Evolutionary conservation across 2,329 filamentous ascomycete genomes (phyloP).

Genomic region (Talaromyces rugulosus): DNA sequence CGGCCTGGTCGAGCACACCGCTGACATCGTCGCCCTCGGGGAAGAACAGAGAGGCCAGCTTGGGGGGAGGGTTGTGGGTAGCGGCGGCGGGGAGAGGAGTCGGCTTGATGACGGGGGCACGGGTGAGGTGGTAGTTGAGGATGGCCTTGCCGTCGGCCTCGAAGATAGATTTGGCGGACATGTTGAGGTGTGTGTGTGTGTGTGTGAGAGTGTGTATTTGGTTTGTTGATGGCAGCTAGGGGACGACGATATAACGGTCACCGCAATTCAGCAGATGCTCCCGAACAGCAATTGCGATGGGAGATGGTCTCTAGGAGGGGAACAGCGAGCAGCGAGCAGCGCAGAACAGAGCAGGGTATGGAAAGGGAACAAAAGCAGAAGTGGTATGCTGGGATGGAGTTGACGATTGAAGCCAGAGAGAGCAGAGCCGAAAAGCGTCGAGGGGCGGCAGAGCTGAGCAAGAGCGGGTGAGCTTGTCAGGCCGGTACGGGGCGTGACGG

Average conservation of each 20-base stretch:
- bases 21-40: slow-evolving; percentile 79
- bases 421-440: not conserved
- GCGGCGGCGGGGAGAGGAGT: slow-evolving; percentile 79
- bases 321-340: not conserved
- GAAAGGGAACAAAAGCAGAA: not conserved
- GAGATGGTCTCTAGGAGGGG: not conserved
- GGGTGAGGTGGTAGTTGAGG: slow-evolving; percentile 99
- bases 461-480: slow-evolving; percentile 2
- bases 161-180: slow-evolving; percentile 95
- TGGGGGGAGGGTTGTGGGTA: slow-evolving; percentile 88
- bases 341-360: slow-evolving; percentile 1
- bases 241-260: not conserved
- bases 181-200: slow-evolving; percentile 41
- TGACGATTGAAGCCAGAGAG: not conserved
- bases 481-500: not conserved
- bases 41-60: slow-evolving; percentile 90
- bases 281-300: not conserved
- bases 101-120: slow-evolving; percentile 95
- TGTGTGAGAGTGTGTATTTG: not conserved
- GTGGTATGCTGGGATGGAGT: not conserved
- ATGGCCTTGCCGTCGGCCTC: slow-evolving; percentile 99
- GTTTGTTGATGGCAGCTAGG: not conserved
- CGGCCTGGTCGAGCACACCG: slow-evolving; percentile 87
- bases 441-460: slow-evolving; percentile 4
- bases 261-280: not conserved